Percentiles rank a stretch among this genome's conserved stretches.
phyloP scores from a whole-genome alignment of 257 asterid genomes.

The Solanum etuberosum region DNA sequence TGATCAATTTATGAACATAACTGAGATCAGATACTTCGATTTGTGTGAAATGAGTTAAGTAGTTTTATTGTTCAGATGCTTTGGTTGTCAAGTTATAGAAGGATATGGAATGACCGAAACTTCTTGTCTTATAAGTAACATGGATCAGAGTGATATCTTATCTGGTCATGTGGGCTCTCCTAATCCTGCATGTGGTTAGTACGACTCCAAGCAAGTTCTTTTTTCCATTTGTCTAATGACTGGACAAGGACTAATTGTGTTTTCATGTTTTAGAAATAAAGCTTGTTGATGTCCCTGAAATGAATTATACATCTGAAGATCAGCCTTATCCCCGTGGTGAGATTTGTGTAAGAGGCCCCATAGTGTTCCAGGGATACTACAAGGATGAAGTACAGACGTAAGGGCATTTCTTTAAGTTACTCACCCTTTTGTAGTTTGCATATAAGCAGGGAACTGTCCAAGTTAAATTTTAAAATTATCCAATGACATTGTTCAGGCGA shows the following conservation, averaged over 20 bases:
- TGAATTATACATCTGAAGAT: slow-evolving; percentile 89
- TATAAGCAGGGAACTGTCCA: slow-evolving; percentile 1
- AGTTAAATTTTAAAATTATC: slow-evolving; percentile 1
- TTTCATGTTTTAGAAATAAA: slow-evolving; percentile 46
- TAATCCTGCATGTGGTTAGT: slow-evolving; percentile 86
- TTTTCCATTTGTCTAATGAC: not conserved
- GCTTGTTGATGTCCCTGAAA: slow-evolving; percentile 91
- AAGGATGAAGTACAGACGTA: slow-evolving; percentile 86
- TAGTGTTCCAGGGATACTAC: slow-evolving; percentile 70
- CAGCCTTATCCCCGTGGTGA: slow-evolving; percentile 93
- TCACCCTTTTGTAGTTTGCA: not conserved
- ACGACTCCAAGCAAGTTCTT: not conserved
- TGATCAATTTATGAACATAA: not conserved
- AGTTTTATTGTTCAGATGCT: slow-evolving; percentile 45
- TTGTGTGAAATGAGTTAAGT: not conserved
- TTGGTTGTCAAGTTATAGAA: slow-evolving; percentile 74
- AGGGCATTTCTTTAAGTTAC: not conserved
- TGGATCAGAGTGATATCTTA: slow-evolving; percentile 57
- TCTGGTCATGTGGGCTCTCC: slow-evolving; percentile 92
- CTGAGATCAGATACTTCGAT: not conserved
- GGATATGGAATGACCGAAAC: slow-evolving; percentile 97
- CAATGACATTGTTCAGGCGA: slow-evolving; percentile 33
- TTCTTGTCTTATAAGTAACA: slow-evolving; percentile 70
- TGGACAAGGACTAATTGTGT: not conserved
- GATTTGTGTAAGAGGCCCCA: slow-evolving; percentile 94